Percentiles rank a stretch among this genome's conserved stretches.
Evolutionary conservation across 108 stramenopile species (phyloP).

Genomic region (Mediolabrus comicus): DNA sequence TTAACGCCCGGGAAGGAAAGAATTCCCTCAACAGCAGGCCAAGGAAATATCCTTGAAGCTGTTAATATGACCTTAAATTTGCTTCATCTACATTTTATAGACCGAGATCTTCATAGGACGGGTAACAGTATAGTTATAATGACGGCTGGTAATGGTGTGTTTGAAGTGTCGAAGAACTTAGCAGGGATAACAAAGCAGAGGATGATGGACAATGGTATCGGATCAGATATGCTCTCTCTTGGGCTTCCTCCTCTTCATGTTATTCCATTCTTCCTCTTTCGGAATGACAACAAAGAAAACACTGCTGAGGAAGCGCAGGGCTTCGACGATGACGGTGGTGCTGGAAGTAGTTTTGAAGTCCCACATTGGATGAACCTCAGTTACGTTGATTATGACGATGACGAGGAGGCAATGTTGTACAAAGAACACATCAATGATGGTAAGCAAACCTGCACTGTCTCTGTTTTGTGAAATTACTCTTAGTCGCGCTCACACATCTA

Average conservation of each 20-base stretch:
- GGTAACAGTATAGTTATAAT: slow-evolving; percentile 96
- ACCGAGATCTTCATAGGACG: slow-evolving; percentile 90
- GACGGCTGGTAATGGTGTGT: slow-evolving; percentile 94
- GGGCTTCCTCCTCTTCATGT: slow-evolving; percentile 95
- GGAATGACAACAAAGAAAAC: slow-evolving; percentile 38
- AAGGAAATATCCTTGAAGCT: slow-evolving; percentile 97
- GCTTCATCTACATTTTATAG: slow-evolving; percentile 94
- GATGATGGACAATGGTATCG: slow-evolving; percentile 99
- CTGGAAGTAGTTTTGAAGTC: slow-evolving; percentile 71
- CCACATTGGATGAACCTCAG: slow-evolving; percentile 92
- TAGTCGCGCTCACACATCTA: background rate
- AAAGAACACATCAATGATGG: slow-evolving; percentile 24
- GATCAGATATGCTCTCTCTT: slow-evolving; percentile 96
- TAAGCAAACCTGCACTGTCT: slow-evolving; percentile 8
- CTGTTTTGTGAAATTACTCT: background rate
- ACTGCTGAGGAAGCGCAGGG: slow-evolving; percentile 48
- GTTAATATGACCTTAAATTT: slow-evolving; percentile 97
- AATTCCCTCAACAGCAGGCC: slow-evolving; percentile 78
- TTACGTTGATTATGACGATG: slow-evolving; percentile 75
- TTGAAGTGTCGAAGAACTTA: slow-evolving; percentile 87
- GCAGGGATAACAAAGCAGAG: slow-evolving; percentile 96
- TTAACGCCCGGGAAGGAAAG: slow-evolving; percentile 50
- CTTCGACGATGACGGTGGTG: slow-evolving; percentile 33
- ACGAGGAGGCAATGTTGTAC: slow-evolving; percentile 38
- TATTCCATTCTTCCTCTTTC: slow-evolving; percentile 94